Evolutionary conservation across 106 monocot species (phyloP), one percentile per base, ranked within the genome.

Genomic region (Agapanthus africanus): DNA sequence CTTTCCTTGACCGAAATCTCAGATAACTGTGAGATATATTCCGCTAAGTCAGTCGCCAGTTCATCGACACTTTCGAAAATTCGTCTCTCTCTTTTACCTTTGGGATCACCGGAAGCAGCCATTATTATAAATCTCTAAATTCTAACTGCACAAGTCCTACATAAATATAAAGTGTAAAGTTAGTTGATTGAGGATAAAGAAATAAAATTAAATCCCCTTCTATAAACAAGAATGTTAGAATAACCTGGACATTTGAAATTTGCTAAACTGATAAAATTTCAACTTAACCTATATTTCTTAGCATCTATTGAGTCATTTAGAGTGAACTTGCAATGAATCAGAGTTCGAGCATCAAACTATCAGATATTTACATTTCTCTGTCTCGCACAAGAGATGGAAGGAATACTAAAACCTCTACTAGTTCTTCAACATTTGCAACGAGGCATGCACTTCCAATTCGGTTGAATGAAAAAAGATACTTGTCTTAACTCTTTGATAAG

Each of bases 31-130:
- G 88, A 69, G 33, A 88, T 59, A 63, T 88, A 82, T 47, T 88
- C 88, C 4, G 77, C 88, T 59, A 88, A 74, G 77, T 85, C 85
- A 67, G 79, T 83, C 23, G 85, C 61, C 19, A 95, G 81, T 21
- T 95, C 90, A 76, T 95, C 88, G 52, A 72, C 64, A 54, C 63
- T 81, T 63, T 85, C 85, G 59, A 87, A 91, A 68, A 83, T 70
- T 75, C 85, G 83, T 27, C 85, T 25, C 54, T 90, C 90, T 26
- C 70, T 72, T 60, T 62, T 85, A 40, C 52, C 46, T 65, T 83
- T 75, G 30, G 59, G 64, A 63, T 76, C 79, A 67, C 72, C 73
- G 31, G 66, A 67, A 51, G 66, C 70, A 34, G 82, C 84, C 84
- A 85, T 81, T 63, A 51, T 52, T 6, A 7, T 6, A 30, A 35